Percentiles rank a stretch among this genome's conserved stretches.
Conservation (phyloP, 2,329 filamentous ascomycete species). For the Diatrype stigma region DNA sequence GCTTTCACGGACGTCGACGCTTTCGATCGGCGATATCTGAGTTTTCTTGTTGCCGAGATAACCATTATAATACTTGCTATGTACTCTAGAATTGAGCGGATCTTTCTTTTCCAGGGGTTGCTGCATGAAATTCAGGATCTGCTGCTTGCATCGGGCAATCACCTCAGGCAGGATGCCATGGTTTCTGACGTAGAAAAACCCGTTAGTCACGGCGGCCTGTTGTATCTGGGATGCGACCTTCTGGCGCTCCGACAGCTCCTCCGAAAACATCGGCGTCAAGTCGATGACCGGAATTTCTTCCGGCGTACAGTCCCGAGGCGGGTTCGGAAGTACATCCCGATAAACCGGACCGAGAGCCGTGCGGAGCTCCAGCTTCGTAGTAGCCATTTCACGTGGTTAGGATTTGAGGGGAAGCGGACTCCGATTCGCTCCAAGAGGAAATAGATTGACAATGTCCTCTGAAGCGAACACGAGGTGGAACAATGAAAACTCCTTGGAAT, state of each 20-base stretch:
- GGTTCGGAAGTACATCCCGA: conserved; percentile 25
- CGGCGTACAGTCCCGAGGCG: conserved; percentile 25
- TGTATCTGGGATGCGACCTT: conserved; percentile 38
- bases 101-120: conserved; percentile 42
- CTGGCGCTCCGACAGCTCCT: conserved; percentile 30
- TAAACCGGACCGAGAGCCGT: conserved; percentile 29
- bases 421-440: background rate
- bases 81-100: conserved; percentile 26
- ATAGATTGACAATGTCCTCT: background rate
- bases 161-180: conserved; percentile 39
- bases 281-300: conserved; percentile 53
- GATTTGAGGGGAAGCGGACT: background rate
- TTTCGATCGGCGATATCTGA: conserved; percentile 46
- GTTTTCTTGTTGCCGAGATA: conserved; percentile 38
- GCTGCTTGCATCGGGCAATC: conserved; percentile 27
- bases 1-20: conserved; percentile 47
- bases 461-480: too few relatives aligned
- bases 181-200: conserved; percentile 53
- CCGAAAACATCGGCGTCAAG: conserved; percentile 36
- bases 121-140: conserved; percentile 41
- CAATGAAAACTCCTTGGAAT: background rate
- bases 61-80: conserved; percentile 43
- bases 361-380: conserved; percentile 27
- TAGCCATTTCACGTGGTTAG: conserved; percentile 14
- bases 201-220: conserved; percentile 43